phyloP scores from a whole-genome alignment of 1,139 yeast genomes.

The Kluyveromyces sp. region DNA sequence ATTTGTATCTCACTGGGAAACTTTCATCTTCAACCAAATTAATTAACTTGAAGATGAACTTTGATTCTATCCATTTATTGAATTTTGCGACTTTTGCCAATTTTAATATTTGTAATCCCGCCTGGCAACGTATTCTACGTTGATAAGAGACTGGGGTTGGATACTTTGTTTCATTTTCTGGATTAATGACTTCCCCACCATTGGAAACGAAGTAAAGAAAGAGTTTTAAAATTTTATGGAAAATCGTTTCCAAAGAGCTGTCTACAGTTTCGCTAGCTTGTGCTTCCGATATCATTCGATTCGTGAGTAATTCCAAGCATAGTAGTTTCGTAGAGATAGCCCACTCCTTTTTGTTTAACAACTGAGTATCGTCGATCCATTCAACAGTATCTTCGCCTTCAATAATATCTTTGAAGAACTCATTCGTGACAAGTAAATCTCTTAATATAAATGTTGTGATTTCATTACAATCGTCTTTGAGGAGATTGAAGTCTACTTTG shows the following conservation, averaged over 20 bases:
- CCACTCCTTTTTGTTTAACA: slow-evolving; percentile 31
- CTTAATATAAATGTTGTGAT: slow-evolving; percentile 56
- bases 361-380: slow-evolving; percentile 46
- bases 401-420: slow-evolving; percentile 18
- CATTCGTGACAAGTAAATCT: slow-evolving; percentile 49
- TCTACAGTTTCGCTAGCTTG: slow-evolving; percentile 10
- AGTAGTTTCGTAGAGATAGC: slow-evolving; percentile 42
- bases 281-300: slow-evolving; percentile 47
- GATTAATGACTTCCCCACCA: slow-evolving; percentile 72
- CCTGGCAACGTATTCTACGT: slow-evolving; percentile 55
- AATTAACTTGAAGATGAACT: slow-evolving; percentile 46
- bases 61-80: slow-evolving; percentile 46
- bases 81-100: slow-evolving; percentile 51
- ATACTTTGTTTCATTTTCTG: slow-evolving; percentile 33
- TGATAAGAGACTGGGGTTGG: slow-evolving; percentile 64
- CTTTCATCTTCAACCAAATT: slow-evolving; percentile 63
- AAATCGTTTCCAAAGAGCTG: slow-evolving; percentile 28
- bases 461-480: slow-evolving; percentile 50
- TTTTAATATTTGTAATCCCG: slow-evolving; percentile 60
- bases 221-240: slow-evolving; percentile 58
- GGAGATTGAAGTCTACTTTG: slow-evolving; percentile 40
- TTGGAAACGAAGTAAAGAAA: slow-evolving; percentile 61
- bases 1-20: slow-evolving; percentile 46
- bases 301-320: slow-evolving; percentile 54
- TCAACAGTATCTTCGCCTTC: slow-evolving; percentile 27